Conservation (phyloP, 768 basidiomycete species). For the Boletus coccyginus region DNA sequence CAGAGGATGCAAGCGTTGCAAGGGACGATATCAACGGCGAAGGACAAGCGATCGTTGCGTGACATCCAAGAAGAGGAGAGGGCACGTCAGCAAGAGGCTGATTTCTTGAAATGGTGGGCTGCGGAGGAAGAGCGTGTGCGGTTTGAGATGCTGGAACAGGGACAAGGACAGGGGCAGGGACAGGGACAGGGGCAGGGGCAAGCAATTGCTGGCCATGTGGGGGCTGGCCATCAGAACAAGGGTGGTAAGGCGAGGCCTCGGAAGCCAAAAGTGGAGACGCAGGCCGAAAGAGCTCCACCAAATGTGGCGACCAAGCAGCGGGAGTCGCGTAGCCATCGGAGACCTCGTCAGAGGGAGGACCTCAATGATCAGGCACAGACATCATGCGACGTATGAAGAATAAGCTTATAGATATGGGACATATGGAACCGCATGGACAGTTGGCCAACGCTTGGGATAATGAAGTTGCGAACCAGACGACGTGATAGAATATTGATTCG, state of each 20-base stretch:
- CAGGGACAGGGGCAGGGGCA: neutral
- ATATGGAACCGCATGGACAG: neutral
- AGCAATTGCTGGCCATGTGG: neutral
- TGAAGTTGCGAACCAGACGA: neutral
- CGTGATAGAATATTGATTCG: neutral
- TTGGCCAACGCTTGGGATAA: neutral
- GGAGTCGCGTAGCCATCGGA: neutral
- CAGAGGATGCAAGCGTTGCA: constrained; percentile 74
- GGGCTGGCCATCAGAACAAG: neutral
- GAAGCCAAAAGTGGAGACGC: constrained; percentile 9
- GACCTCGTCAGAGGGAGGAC: neutral
- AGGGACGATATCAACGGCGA: constrained; percentile 32
- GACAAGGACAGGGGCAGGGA: neutral
- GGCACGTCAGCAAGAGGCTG: constrained; percentile 62
- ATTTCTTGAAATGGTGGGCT: constrained; percentile 89
- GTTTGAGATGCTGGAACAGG: constrained; percentile 38
- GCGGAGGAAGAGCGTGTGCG: constrained; percentile 75
- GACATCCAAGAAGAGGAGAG: constrained; percentile 89
- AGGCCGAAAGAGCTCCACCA: neutral
- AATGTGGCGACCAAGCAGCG: neutral
- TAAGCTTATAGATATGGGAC: neutral
- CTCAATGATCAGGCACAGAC: neutral
- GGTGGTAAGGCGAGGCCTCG: constrained; percentile 1
- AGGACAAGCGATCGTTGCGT: constrained; percentile 60
- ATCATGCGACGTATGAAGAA: neutral